phyloP scores from a whole-genome alignment of 768 basidiomycete genomes.

The Tylopilus intermedius region DNA sequence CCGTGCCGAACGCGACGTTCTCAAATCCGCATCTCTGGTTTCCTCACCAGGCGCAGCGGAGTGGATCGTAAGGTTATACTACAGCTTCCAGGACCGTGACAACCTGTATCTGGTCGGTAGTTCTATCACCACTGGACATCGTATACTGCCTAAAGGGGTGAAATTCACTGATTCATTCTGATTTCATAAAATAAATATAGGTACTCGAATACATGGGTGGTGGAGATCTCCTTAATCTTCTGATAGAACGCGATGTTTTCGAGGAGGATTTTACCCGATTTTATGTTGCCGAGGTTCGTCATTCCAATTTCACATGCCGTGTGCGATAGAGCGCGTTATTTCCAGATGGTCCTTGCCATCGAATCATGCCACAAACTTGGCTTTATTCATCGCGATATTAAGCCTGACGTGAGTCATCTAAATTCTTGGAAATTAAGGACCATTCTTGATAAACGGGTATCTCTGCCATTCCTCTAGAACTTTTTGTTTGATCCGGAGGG shows the following conservation, averaged over 20 bases:
- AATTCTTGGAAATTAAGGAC: conserved; percentile 27
- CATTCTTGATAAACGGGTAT: conserved; percentile 23
- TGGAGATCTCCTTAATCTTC: conserved; percentile 90
- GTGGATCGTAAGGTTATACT: conserved; percentile 92
- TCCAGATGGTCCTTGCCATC: conserved; percentile 89
- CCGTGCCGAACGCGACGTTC: conserved; percentile 89
- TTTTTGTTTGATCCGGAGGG: conserved; percentile 93
- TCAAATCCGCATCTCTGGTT: conserved; percentile 84
- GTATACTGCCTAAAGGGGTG: conserved; percentile 22
- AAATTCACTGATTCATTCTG: conserved; percentile 46
- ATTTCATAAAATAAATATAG: conserved; percentile 54
- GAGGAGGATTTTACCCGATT: conserved; percentile 89
- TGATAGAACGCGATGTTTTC: conserved; percentile 89
- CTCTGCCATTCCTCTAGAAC: conserved; percentile 52
- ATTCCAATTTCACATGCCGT: conserved; percentile 18
- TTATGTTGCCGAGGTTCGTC: conserved; percentile 84
- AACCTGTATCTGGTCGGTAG: conserved; percentile 84
- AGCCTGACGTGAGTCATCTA: conserved; percentile 68
- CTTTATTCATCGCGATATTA: conserved; percentile 97
- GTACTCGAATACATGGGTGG: conserved; percentile 95
- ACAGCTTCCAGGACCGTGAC: conserved; percentile 94
- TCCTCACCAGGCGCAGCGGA: conserved; percentile 70
- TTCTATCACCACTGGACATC: conserved; percentile 28
- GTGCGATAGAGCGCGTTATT: conserved; percentile 25
- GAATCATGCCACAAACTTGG: conserved; percentile 91